Base-by-base conservation (phyloP, 2,329 filamentous ascomycete species). In the Neonectria hederae region DNA sequence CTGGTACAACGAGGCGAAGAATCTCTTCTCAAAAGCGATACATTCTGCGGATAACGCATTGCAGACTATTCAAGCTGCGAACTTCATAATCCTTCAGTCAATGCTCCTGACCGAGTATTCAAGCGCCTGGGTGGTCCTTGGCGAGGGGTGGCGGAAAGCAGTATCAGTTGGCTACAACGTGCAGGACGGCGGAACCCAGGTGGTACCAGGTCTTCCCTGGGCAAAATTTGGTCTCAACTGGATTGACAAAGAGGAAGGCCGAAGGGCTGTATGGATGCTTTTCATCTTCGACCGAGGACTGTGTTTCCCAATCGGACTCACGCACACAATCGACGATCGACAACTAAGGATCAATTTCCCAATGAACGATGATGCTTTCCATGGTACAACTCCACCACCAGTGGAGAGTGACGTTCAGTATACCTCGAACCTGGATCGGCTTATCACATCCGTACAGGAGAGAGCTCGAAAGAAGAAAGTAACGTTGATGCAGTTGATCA, bases 141-240 rank as follows among this genome's bases (percentile, higher is more conserved):
- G 67, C 5, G 67, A 74, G 26, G 71, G 69, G 3, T 75, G 73
- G 72, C 66, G 71, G 17, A 71, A 70, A 45, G 69, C 69, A 5
- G 69, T 70, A 17, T 63, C 65, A 10, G 63, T 65, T 9, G 72
- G 70, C 21, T 71, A 58, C 43, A 70, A 56, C 35, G 63, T 67
- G 6, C 51, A 60, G 10, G 68, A 70, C 22, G 49, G 52, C 2
- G 22, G 30, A 13, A 52, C 49, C 11, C 48, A 58, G 4, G 32
- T 40, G 21, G 54, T 49, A 19, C 62, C 66, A 2, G 56, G 54
- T 21, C 62, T 65, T 2, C 60, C 73, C 10, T 58, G 65, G 1
- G 38, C 59, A 10, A 46, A 54, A 4, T 32, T 56, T 9, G 59
- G 53, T 1, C 56, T 32, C 1, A 46, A 54, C 35, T 71, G 68